Percentiles rank a stretch among this genome's conserved stretches.
Conservation (phyloP, 2,329 filamentous ascomycete genomes). For the Magnaporthiopsis rhizophila region DNA sequence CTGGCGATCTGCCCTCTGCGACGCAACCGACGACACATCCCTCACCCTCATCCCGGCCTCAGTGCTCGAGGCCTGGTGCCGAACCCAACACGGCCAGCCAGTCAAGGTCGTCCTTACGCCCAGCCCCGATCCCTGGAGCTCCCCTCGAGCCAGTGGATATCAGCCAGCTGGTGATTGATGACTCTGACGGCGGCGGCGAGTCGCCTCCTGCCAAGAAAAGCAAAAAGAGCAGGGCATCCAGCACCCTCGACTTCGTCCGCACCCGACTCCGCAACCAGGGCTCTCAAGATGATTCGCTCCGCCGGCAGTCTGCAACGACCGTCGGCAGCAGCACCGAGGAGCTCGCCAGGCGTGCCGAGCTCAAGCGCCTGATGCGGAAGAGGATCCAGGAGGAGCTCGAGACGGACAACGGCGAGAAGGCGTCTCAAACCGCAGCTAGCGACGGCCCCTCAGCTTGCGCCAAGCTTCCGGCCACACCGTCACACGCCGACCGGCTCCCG, state of each 20-base stretch:
- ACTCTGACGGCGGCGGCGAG: conserved; percentile 34
- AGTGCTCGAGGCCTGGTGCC: conserved; percentile 1
- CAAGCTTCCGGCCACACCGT: conserved; percentile 14
- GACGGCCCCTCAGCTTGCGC: conserved; percentile 16
- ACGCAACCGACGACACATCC: conserved; percentile 5
- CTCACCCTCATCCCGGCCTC: conserved; percentile 6
- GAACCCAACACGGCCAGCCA: conserved; percentile 4
- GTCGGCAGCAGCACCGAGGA: conserved; percentile 43
- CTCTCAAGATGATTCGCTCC: conserved; percentile 34
- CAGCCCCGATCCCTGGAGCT: conserved; percentile 13
- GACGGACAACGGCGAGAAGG: conserved; percentile 32
- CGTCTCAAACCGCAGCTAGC: conserved; percentile 14
- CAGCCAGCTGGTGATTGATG: conserved; percentile 25
- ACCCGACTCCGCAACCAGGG: conserved; percentile 36
- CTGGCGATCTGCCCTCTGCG: neutral
- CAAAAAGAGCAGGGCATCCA: conserved; percentile 25
- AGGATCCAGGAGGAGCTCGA: conserved; percentile 51
- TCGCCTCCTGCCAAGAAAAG: conserved; percentile 9
- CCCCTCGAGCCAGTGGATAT: conserved; percentile 17
- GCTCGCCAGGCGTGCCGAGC: conserved; percentile 45
- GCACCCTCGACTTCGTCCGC: conserved; percentile 36
- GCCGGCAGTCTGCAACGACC: conserved; percentile 31
- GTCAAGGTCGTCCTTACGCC: conserved; percentile 14
- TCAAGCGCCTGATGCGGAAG: conserved; percentile 46
- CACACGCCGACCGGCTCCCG: conserved; percentile 21